Conservation (phyloP, 1,284 basidiomycete species). For the Ceratobasidium sp. region DNA sequence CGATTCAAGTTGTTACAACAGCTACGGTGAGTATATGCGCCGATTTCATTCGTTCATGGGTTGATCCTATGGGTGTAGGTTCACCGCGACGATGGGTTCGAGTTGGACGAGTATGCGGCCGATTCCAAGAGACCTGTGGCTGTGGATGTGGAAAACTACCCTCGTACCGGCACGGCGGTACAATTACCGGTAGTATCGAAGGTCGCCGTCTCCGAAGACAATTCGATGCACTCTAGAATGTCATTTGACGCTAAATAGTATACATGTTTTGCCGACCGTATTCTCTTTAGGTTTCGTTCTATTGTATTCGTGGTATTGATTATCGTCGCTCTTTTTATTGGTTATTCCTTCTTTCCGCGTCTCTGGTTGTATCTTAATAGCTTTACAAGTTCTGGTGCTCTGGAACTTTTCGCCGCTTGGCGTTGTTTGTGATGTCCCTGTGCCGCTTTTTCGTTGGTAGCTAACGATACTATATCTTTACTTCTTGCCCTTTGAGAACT, state of each 20-base stretch:
- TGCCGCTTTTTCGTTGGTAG: too few relatives aligned
- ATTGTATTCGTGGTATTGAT: not conserved
- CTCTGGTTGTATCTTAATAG: too few relatives aligned
- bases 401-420: too few relatives aligned
- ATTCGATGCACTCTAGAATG: constrained; percentile 27
- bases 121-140: not conserved
- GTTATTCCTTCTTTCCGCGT: not conserved
- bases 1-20: constrained; percentile 33
- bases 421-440: too few relatives aligned
- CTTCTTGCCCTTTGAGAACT: too few relatives aligned
- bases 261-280: not conserved
- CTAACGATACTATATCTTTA: too few relatives aligned
- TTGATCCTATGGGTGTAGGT: constrained; percentile 4
- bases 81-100: constrained; percentile 41
- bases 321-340: not conserved
- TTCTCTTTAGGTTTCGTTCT: not conserved
- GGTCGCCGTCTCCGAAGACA: constrained; percentile 30
- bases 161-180: constrained; percentile 16
- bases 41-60: not conserved
- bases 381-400: too few relatives aligned
- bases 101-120: constrained; percentile 22
- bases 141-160: constrained; percentile 1
- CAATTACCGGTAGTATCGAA: constrained; percentile 12
- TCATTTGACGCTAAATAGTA: constrained; percentile 32
- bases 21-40: constrained; percentile 42